These are phyloP conservation scores for Apiospora koreana DNA, from an alignment of 2,329 filamentous ascomycete genomes.

Conservation along the genomic window DNA sequence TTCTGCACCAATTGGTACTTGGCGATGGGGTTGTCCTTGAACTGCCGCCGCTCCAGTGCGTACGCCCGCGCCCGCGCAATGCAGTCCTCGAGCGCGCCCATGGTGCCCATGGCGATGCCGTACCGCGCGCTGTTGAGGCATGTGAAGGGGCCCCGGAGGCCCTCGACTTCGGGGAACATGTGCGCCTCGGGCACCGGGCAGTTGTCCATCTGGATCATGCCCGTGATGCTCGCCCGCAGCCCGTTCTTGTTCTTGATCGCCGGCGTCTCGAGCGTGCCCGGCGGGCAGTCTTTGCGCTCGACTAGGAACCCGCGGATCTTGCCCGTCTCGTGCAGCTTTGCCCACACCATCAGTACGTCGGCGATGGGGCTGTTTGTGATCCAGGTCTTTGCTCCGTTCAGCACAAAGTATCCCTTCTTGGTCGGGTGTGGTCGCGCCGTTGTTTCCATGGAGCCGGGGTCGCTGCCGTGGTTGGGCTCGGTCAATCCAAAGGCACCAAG, in stretches of 20 bases:
- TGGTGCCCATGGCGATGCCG: conserved; percentile 91
- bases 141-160: conserved; percentile 84
- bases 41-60: conserved; percentile 90
- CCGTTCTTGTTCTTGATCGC: conserved; percentile 94
- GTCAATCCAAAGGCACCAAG: conserved; percentile 88
- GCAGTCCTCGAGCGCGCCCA: conserved; percentile 93
- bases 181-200: conserved; percentile 87
- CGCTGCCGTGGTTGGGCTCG: conserved; percentile 90
- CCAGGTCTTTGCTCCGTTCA: conserved; percentile 89
- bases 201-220: conserved; percentile 95
- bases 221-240: conserved; percentile 88
- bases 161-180: conserved; percentile 91
- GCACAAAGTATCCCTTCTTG: conserved; percentile 77
- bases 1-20: conserved; percentile 98
- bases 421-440: conserved; percentile 80
- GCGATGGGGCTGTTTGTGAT: conserved; percentile 93
- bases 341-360: conserved; percentile 86
- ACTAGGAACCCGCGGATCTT: conserved; percentile 94
- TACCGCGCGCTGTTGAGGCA: conserved; percentile 93
- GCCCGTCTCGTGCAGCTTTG: conserved; percentile 85
- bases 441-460: conserved; percentile 90
- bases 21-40: conserved; percentile 91
- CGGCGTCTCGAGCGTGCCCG: conserved; percentile 88
- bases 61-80: conserved; percentile 80
- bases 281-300: conserved; percentile 80